phyloP scores from a whole-genome alignment of 805 yeast species.

The Candida ulmi region DNA sequence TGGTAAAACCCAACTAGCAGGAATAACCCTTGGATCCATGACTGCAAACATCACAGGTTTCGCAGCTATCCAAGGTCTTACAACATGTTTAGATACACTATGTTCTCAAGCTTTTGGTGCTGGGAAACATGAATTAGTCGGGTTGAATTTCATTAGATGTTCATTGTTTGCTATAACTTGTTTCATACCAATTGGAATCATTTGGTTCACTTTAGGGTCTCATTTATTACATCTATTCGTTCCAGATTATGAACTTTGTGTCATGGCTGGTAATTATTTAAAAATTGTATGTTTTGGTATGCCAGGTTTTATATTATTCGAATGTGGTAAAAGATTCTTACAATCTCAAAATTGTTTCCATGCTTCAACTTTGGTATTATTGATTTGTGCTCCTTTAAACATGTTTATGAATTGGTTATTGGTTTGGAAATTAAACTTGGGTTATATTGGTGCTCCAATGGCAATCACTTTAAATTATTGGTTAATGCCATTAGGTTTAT shows the following conservation, averaged over 20 bases:
- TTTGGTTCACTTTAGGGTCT: conserved; percentile 17
- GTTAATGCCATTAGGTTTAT: conserved; percentile 40
- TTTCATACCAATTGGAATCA: conserved; percentile 19
- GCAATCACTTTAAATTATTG: conserved; percentile 72
- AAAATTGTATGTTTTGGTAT: conserved; percentile 55
- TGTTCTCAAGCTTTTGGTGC: conserved; percentile 88
- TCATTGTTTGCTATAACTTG: conserved; percentile 28
- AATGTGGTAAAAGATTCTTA: conserved; percentile 74
- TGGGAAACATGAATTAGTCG: conserved; percentile 65
- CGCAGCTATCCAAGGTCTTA: conserved; percentile 77
- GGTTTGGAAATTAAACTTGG: conserved; percentile 77
- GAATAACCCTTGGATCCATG: conserved; percentile 79
- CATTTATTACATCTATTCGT: conserved; percentile 15
- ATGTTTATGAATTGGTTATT: conserved; percentile 59
- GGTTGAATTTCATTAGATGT: conserved; percentile 69
- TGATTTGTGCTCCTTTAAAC: conserved; percentile 68
- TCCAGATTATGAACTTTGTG: conserved; percentile 15
- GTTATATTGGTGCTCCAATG: conserved; percentile 77
- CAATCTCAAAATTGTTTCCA: conserved; percentile 87
- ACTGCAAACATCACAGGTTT: conserved; percentile 71
- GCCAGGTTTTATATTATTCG: conserved; percentile 76
- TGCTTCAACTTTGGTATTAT: conserved; percentile 67
- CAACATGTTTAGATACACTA: conserved; percentile 76
- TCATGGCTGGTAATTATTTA: conserved; percentile 48
- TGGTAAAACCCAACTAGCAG: conserved; percentile 75